A percentile compares a stretch with the other conserved stretches of the same genome.
Evolutionary conservation across 495 filamentous ascomycete species (phyloP).

Genomic region (Articulospora tetracladia): DNA sequence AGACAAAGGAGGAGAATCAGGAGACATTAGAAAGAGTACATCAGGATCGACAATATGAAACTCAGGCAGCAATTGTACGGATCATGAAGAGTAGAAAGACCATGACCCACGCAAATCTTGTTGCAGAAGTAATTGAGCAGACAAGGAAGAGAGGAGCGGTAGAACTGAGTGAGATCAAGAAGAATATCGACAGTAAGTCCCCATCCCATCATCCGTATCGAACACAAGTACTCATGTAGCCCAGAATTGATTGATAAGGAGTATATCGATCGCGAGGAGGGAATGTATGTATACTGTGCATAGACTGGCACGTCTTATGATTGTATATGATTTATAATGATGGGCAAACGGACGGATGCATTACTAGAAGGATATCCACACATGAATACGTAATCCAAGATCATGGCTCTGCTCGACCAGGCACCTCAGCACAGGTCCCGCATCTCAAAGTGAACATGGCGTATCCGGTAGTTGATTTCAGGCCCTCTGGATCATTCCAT

Average conservation of each 20-base stretch:
- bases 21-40: slow-evolving; percentile 87
- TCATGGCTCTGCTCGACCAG: not conserved
- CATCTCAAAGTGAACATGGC: no score
- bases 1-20: slow-evolving; percentile 79
- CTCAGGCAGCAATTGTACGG: slow-evolving; percentile 92
- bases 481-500: no score
- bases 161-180: slow-evolving; percentile 84
- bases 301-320: slow-evolving; percentile 29
- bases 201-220: slow-evolving; percentile 1
- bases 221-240: not conserved
- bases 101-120: slow-evolving; percentile 78
- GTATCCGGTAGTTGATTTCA: no score
- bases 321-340: not conserved
- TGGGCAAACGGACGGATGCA: not conserved
- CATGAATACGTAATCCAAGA: not conserved
- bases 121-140: slow-evolving; percentile 82
- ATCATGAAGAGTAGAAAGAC: slow-evolving; percentile 95
- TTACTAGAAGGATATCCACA: not conserved
- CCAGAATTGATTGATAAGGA: slow-evolving; percentile 89
- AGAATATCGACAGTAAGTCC: slow-evolving; percentile 86
- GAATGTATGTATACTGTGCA: slow-evolving; percentile 77
- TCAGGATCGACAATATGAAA: slow-evolving; percentile 89
- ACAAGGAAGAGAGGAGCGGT: slow-evolving; percentile 81
- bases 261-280: slow-evolving; percentile 82
- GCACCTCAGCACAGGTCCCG: not conserved